Evolutionary conservation across 148 eudicot genomes (phyloP).

Genomic region (Amaranthus cruentus): DNA sequence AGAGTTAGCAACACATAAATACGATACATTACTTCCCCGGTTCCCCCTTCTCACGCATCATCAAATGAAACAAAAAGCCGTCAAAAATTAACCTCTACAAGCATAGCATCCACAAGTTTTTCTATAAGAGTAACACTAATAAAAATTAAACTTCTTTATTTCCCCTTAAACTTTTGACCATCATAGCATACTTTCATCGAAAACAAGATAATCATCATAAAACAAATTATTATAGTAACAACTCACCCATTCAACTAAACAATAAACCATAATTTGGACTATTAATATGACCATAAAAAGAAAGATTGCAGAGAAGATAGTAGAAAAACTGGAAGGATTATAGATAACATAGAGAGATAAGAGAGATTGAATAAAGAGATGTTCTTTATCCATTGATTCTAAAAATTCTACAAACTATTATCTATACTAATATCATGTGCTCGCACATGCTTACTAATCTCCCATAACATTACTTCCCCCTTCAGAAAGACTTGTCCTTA

Average conservation of each 20-base stretch:
- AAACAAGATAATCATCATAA: background rate
- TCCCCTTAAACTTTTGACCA: background rate
- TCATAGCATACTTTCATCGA: background rate
- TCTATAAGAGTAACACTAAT: background rate
- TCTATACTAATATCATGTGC: too few relatives aligned
- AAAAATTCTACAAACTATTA: too few relatives aligned
- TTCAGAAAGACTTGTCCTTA: too few relatives aligned
- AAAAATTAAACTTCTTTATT: background rate
- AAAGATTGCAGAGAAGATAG: too few relatives aligned
- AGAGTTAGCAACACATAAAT: background rate
- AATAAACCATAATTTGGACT: background rate
- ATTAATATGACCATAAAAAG: too few relatives aligned
- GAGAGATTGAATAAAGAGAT: too few relatives aligned
- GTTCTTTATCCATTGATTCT: too few relatives aligned
- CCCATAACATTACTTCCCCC: too few relatives aligned
- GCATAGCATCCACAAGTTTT: background rate
- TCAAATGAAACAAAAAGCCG: background rate
- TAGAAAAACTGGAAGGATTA: too few relatives aligned
- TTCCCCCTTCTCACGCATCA: background rate
- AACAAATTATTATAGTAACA: background rate
- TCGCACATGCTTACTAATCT: too few relatives aligned
- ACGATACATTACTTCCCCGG: background rate
- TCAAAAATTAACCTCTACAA: background rate
- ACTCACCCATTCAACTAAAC: background rate
- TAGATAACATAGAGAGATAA: too few relatives aligned